A percentile compares a stretch with the other conserved stretches of the same genome.
Evolutionary conservation across 805 yeast species (phyloP).

Genomic region (Candida tammaniensis): DNA sequence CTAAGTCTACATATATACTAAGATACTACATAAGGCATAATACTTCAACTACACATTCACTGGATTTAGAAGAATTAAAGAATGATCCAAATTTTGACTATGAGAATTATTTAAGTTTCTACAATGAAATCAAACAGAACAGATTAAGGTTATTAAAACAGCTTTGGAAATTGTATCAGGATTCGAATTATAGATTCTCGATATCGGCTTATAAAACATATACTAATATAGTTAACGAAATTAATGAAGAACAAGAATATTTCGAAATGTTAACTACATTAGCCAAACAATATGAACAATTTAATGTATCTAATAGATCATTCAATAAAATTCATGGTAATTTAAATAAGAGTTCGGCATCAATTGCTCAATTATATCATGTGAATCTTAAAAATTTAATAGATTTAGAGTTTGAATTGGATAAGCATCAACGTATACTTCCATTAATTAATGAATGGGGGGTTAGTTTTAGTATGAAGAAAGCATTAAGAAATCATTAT

Average conservation of each 20-base stretch:
- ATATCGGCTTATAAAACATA: conserved; percentile 22
- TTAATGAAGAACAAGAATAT: conserved; percentile 13
- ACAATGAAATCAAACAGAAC: conserved; percentile 21
- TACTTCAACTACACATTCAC: conserved; percentile 6
- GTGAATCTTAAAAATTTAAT: conserved; percentile 25
- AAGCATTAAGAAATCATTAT: conserved; percentile 12
- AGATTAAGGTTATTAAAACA: conserved; percentile 26
- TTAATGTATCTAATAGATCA: conserved; percentile 12
- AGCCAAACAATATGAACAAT: conserved; percentile 13
- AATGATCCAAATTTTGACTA: conserved; percentile 36
- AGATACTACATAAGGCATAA: conserved; percentile 22
- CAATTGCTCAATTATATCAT: conserved; percentile 16
- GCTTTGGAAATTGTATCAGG: conserved; percentile 34
- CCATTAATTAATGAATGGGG: conserved; percentile 34
- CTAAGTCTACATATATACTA: conserved; percentile 24
- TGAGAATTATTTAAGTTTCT: conserved; percentile 30
- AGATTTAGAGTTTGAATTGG: conserved; percentile 24
- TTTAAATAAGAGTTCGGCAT: conserved; percentile 11
- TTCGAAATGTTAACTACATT: conserved; percentile 22
- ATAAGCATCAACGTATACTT: conserved; percentile 28
- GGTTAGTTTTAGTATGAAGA: conserved; percentile 26
- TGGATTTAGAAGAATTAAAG: conserved; percentile 23
- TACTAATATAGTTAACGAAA: conserved; percentile 23
- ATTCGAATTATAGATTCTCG: conserved; percentile 21
- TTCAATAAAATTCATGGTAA: conserved; percentile 15